Base-by-base conservation (phyloP, 345 rosid species). In the Brassica nigra region DNA sequence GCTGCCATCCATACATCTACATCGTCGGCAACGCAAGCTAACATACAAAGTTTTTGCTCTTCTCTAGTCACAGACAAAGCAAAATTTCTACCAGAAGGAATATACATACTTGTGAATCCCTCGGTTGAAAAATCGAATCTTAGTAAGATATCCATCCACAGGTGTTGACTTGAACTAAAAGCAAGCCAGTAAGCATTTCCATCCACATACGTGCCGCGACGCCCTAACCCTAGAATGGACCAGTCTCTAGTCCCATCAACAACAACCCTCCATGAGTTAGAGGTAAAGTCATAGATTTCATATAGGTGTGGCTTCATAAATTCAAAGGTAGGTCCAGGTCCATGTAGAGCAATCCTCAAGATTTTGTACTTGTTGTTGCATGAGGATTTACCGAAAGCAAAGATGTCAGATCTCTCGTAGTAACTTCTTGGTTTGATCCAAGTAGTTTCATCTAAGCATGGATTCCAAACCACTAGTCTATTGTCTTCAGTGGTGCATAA, bases 251-350 rank as follows among this genome's bases (percentile, higher is more conserved):
- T 59, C 7, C 27, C 63, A 59, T 23, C 63, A 59, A n/a, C 18
- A n/a, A 27, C 31, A 59, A 59, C 31, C 31, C 63, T 59, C 63
- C 63, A 59, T 28, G 63, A 59, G n/a, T 58, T 58, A 59, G 31
- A 23, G 14, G n/a, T 59, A 59, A 59, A 59, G 63, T 10, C 63
- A 59, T 59, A 59, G 3, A 59, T 59, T 59, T 59, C 63, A 5
- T 23, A 59, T 9, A 59, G n/a, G 6, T n/a, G 14, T 1, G 31
- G 63, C 14, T 27, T 11, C n/a, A 10, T 16, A 54, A 54, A 54
- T 54, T 5, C 59, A n/a, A n/a, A 16, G 16, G 23, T 2, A 58
- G 5, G 12, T 2, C 31, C 4, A 9, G 6, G 31, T 58, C 30
- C 6, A 58, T 9, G 30, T 9, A 20, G 31, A 58, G 30, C n/a